phyloP scores from a whole-genome alignment of 2,329 filamentous ascomycete species.

The Onygenales sp. region DNA sequence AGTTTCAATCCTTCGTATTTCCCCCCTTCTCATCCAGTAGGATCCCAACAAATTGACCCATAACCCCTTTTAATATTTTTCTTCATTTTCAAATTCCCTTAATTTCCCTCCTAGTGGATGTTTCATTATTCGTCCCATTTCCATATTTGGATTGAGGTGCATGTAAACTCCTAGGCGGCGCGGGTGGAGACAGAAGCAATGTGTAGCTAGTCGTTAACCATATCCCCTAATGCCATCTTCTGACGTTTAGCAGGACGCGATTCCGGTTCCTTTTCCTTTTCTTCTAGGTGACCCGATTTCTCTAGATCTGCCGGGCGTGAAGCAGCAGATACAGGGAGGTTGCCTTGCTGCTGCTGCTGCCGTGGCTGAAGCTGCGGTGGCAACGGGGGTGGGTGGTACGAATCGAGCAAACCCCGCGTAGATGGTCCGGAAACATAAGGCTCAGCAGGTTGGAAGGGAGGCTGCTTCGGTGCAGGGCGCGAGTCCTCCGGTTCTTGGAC shows the following conservation, averaged over 20 bases:
- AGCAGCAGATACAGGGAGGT: slow-evolving; percentile 1
- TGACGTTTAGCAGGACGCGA: slow-evolving; percentile 8
- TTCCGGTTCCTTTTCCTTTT: background rate
- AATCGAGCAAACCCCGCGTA: background rate
- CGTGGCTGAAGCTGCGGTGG: background rate
- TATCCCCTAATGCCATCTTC: slow-evolving; percentile 13
- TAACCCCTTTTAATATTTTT: no score
- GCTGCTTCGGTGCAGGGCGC: background rate
- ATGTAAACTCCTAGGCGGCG: background rate
- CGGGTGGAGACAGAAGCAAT: background rate
- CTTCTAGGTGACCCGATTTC: background rate
- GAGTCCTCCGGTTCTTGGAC: background rate
- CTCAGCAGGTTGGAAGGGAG: background rate
- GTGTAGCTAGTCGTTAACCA: slow-evolving; percentile 11
- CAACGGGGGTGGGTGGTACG: background rate
- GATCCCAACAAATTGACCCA: no score
- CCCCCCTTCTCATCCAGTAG: no score
- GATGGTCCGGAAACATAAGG: background rate
- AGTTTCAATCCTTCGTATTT: no score
- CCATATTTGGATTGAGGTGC: background rate
- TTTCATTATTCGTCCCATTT: background rate
- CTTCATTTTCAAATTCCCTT: no score
- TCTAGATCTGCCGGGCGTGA: background rate
- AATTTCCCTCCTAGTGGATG: background rate
- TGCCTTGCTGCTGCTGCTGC: background rate